Evolutionary conservation across 257 asterid genomes (phyloP), one percentile per base, ranked within the genome.

Genomic region (Solanum neorickii): DNA sequence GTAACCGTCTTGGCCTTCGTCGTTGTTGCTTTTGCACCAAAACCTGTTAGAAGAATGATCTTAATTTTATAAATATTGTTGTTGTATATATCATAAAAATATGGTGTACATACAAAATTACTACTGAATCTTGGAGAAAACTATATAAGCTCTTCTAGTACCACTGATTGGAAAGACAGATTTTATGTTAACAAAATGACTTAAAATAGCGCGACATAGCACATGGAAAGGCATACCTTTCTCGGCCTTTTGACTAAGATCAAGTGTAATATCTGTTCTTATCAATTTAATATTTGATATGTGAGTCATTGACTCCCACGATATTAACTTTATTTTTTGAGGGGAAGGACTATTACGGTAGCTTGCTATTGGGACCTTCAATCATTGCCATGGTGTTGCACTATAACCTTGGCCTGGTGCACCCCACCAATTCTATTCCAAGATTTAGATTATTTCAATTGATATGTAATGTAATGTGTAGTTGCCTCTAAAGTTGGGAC

Each of bases 161-260:
- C 21, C 37, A 68, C 74, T 68, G 74, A 12, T 20, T 27, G 10
- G 10, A 13, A 12, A 68, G 37, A 68, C 37, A 68, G 12, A 27
- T 29, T 25, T 12, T 29, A 29, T 31, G n/a, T 15, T 15, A 29
- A 7, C 41, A 69, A 29, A 9, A 49, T 69, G 76, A 2, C 23
- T 7, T 29, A 69, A 4, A 49, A 15, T 15, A 15, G 60, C 1
- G 1, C 9, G 23, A 9, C 60, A 49, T 9, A 73, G 16, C 15
- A 35, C 31, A 20, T 10, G 16, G 2, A 35, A 29, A 14, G 15
- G 2, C 94, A 93, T 92, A 91, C 93, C 93, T 92, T 91, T 91
- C 93, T 92, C 93, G 91, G 94, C 94, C 95, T 91, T 93, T 88
- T 88, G 90, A 91, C 87, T 90, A 90, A 87, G 88, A 88, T 35